Evolutionary conservation across 208 protist species (phyloP), one percentile per base, ranked within the genome.

Genomic region (Crithidia expoeki): DNA sequence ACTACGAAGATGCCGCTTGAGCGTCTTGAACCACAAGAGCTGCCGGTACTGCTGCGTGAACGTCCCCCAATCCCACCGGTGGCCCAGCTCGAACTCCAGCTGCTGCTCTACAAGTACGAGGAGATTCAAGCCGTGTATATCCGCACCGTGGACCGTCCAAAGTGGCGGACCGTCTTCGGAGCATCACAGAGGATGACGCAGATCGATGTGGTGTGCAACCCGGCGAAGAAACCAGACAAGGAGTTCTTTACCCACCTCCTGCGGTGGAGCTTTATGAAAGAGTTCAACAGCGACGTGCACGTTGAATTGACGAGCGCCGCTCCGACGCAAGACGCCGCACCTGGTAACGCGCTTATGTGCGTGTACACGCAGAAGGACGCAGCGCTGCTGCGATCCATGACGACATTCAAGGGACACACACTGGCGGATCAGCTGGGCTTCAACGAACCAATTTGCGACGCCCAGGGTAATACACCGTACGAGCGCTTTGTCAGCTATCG

Each of bases 201-300:
- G 69, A 92, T 96, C 56, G 92, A 96, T 60, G 84, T 96, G 5
- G 81, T 96, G 23, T 64, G 80, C 58, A 44, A 40, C 44, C 50
- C 74, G 12, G 68, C 36, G 19, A 32, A 33, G 44, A 89, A 89
- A 62, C 81, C 85, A 4, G 59, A 80, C 58, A 47, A 60, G 30
- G 76, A 58, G 9, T 89, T 94, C 52, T 83, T 93, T 63, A 64
- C 79, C 19, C 81, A 82, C 51, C 79, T 96, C 12, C 79, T 94
- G 74, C 83, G 74, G 12, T 96, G 92, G 89, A 93, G 86, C 71
- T 96, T 91, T 65, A 88, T 96, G 83, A 59, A 71, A 16, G 89
- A 96, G 81, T 95, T 94, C 64, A 72, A 88, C 69, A 87, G 81
- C 30, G 87, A 96, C 47, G 87, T 96, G 11, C 89, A 96, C 53